Evolutionary conservation across 768 basidiomycete species (phyloP).

Genomic region (Boletales sp.): DNA sequence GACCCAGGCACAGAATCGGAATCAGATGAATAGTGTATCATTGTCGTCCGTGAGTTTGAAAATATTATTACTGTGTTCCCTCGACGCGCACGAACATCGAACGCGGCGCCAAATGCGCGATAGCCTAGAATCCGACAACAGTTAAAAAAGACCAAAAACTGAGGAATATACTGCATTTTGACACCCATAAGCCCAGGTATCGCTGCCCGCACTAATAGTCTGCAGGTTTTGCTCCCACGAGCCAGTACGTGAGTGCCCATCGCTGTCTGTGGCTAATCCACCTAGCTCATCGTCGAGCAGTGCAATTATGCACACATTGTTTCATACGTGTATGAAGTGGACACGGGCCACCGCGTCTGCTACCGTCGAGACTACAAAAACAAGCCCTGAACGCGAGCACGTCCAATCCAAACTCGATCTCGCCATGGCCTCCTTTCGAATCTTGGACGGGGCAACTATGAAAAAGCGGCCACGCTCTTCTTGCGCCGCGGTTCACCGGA

Average conservation of each 20-base stretch:
- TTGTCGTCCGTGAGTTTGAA: too few relatives aligned
- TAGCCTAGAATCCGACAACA: too few relatives aligned
- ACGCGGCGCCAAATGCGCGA: too few relatives aligned
- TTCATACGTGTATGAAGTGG: conserved; percentile 96
- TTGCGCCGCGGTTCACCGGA: conserved; percentile 74
- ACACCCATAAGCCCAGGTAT: too few relatives aligned
- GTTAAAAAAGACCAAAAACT: too few relatives aligned
- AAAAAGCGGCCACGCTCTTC: conserved; percentile 76
- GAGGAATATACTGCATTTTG: too few relatives aligned
- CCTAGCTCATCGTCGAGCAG: conserved; percentile 80
- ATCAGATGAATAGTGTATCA: too few relatives aligned
- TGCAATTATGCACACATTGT: conserved; percentile 81
- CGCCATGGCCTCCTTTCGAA: conserved; percentile 73
- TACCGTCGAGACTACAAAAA: conserved; percentile 32
- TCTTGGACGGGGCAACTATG: conserved; percentile 68
- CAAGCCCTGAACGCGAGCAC: conserved; percentile 53
- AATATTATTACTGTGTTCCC: too few relatives aligned
- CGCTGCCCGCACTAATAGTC: too few relatives aligned
- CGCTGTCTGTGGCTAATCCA: neutral
- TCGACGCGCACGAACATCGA: too few relatives aligned
- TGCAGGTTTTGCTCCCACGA: too few relatives aligned
- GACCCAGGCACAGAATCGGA: too few relatives aligned
- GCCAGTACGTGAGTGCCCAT: neutral
- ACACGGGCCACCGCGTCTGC: conserved; percentile 53
- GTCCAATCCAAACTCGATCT: conserved; percentile 79